A percentile compares a stretch with the other conserved stretches of the same genome.
Evolutionary conservation across 306 rosid genomes (phyloP).

Genomic region (Vicia villosa): DNA sequence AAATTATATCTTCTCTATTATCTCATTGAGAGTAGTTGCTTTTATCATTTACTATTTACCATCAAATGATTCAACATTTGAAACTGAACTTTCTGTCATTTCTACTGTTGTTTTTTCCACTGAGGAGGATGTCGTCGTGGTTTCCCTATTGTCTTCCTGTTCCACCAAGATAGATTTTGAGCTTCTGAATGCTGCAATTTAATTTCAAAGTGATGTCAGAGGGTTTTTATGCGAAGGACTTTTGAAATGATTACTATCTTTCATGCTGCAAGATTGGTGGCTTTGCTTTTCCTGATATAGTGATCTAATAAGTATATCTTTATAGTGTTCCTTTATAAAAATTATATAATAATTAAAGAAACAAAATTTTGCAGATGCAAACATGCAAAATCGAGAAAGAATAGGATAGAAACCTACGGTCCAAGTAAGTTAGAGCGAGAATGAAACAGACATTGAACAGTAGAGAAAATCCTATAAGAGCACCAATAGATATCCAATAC

Average conservation of each 20-base stretch:
- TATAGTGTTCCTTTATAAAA: not conserved
- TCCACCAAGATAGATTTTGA: slow-evolving; percentile 51
- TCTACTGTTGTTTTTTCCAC: not conserved
- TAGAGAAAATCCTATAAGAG: slow-evolving; percentile 62
- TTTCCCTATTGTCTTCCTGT: slow-evolving; percentile 41
- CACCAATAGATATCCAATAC: slow-evolving; percentile 77
- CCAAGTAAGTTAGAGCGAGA: slow-evolving; percentile 58
- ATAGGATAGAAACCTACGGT: slow-evolving; percentile 51
- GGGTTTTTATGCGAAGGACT: not conserved
- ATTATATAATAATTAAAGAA: slow-evolving; percentile 6
- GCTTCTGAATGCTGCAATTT: slow-evolving; percentile 52
- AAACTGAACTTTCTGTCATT: slow-evolving; percentile 11
- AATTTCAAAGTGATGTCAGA: slow-evolving; percentile 20
- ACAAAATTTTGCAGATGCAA: not conserved
- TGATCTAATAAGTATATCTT: not conserved
- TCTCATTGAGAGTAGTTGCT: slow-evolving; percentile 7
- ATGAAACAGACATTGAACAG: slow-evolving; percentile 57
- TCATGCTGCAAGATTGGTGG: not conserved
- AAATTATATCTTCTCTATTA: not conserved
- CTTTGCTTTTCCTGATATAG: slow-evolving; percentile 26
- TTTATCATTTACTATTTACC: slow-evolving; percentile 36
- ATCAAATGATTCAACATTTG: slow-evolving; percentile 34
- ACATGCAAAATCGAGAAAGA: not conserved
- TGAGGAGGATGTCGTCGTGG: slow-evolving; percentile 30
- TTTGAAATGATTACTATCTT: not conserved